Conservation (phyloP, 2,329 filamentous ascomycete species). For the Fusarium sp. region DNA sequence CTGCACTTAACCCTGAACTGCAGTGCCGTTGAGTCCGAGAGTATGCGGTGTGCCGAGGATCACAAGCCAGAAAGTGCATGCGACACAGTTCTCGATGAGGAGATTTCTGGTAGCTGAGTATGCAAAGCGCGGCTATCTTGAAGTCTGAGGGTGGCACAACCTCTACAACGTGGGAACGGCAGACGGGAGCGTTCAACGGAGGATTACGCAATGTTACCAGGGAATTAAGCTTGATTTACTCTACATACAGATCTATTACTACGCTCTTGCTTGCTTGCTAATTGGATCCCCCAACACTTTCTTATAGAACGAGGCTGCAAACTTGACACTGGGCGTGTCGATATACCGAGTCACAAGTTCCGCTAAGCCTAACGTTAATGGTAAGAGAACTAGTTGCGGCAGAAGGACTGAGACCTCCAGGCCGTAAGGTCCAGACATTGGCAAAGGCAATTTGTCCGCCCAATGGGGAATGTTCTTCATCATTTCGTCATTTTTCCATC, state of each 20-base stretch:
- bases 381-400: constrained; percentile 72
- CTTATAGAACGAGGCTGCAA: constrained; percentile 71
- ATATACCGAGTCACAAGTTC: constrained; percentile 69
- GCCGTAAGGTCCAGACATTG: constrained; percentile 70
- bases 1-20: not conserved
- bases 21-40: not conserved
- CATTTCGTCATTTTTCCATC: constrained; percentile 67
- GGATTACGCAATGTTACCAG: constrained; percentile 2
- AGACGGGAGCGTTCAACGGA: constrained; percentile 8
- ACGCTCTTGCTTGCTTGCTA: constrained; percentile 40
- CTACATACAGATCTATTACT: constrained; percentile 7
- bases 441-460: constrained; percentile 69
- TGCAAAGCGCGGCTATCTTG: not conserved
- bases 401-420: constrained; percentile 73
- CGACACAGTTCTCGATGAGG: not conserved
- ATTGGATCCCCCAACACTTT: constrained; percentile 54
- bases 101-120: too few species aligned
- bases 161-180: not conserved
- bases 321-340: constrained; percentile 73
- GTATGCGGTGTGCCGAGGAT: constrained; percentile 12
- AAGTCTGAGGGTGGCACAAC: not conserved
- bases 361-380: constrained; percentile 71
- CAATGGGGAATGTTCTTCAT: constrained; percentile 68
- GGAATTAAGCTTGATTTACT: constrained; percentile 38
- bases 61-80: constrained; percentile 7